Conservation (phyloP, 257 asterid genomes). For the Jacaranda copaia region DNA sequence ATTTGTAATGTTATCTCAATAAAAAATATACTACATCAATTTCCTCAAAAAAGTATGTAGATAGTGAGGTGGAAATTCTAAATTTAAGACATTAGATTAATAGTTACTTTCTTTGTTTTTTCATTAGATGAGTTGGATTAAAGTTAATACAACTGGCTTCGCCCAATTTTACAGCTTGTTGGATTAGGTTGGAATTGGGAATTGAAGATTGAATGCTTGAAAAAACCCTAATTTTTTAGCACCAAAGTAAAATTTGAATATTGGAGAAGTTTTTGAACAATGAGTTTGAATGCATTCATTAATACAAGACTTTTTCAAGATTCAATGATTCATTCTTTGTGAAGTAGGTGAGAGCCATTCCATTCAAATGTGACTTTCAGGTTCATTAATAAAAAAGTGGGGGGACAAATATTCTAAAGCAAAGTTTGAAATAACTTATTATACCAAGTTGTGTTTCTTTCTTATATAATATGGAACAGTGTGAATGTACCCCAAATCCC, state of each 20-base stretch:
- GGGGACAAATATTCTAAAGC: neutral
- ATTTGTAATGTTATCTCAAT: too few species aligned
- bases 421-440: neutral
- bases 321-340: neutral
- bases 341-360: conserved; percentile 31
- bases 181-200: neutral
- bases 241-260: neutral
- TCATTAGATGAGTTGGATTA: too few species aligned
- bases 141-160: neutral
- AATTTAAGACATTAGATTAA: too few species aligned
- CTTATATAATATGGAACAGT: neutral
- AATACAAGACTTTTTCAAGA: conserved; percentile 23
- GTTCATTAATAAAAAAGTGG: neutral
- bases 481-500: neutral
- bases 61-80: too few species aligned
- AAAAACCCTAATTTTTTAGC: too few species aligned
- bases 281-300: neutral
- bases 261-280: neutral
- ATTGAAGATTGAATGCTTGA: neutral
- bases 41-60: too few species aligned
- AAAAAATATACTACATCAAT: too few species aligned
- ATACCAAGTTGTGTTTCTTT: neutral
- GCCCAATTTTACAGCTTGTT: neutral
- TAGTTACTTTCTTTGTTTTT: too few species aligned
- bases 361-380: neutral